These are phyloP conservation scores for Begonia fuchsioides DNA, from an alignment of 306 rosid species.

Conservation along the genomic window DNA sequence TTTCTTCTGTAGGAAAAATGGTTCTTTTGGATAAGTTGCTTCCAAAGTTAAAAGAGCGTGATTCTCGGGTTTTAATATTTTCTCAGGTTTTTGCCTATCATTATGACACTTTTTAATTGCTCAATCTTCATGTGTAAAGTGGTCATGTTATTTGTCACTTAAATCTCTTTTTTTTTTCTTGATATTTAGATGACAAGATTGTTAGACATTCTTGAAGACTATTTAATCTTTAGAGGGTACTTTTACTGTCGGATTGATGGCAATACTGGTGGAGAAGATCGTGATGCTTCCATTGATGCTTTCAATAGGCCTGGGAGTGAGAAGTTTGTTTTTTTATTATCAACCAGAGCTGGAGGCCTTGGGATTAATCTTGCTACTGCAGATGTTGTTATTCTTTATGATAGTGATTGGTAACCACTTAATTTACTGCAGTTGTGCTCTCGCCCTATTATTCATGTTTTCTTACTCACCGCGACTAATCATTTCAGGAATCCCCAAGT, in stretches of 20 bases:
- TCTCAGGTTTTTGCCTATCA: conserved; percentile 37
- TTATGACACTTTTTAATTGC: conserved; percentile 3
- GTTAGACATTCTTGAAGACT: conserved; percentile 93
- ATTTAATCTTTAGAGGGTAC: conserved; percentile 76
- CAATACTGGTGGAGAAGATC: conserved; percentile 95
- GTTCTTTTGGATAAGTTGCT: conserved; percentile 96
- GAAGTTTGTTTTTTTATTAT: conserved; percentile 80
- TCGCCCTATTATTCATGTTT: neutral
- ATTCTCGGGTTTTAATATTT: conserved; percentile 90
- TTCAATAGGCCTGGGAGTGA: conserved; percentile 96
- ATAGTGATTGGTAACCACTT: conserved; percentile 75
- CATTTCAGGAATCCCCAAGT: conserved; percentile 89
- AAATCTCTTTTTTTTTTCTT: neutral
- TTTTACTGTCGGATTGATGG: conserved; percentile 95
- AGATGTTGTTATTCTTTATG: conserved; percentile 93
- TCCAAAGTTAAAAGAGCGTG: conserved; percentile 91
- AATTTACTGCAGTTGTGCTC: conserved; percentile 3
- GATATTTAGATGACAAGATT: conserved; percentile 83
- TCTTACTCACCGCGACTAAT: neutral
- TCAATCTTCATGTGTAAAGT: too few relatives aligned
- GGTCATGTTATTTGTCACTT: too few relatives aligned
- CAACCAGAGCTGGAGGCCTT: conserved; percentile 98
- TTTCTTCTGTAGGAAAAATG: conserved; percentile 64
- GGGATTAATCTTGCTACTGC: conserved; percentile 99
- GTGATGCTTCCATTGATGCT: conserved; percentile 87